Percentiles rank a stretch among this genome's conserved stretches.
Conservation (phyloP, 495 filamentous ascomycete species). For the Rostrohypoxylon terebratum region DNA sequence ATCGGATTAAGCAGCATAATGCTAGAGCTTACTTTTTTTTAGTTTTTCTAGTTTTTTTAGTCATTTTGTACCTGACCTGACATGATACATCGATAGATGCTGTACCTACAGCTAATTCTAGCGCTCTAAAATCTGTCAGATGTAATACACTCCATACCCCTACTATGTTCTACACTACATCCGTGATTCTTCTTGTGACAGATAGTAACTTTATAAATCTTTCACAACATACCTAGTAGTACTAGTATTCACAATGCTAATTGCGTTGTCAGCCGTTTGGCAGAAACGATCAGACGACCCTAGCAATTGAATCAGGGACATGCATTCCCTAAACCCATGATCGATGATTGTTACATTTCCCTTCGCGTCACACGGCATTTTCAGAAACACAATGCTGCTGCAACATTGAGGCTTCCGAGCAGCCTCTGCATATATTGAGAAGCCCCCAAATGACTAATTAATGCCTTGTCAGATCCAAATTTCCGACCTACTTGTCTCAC, state of each 20-base stretch:
- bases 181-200: too few species aligned
- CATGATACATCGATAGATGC: background rate
- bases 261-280: background rate
- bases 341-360: background rate
- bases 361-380: conserved; percentile 7
- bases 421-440: background rate
- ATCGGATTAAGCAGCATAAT: background rate
- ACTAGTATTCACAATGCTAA: background rate
- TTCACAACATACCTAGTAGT: background rate
- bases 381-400: conserved; percentile 1
- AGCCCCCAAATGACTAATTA: background rate
- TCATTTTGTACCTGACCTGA: background rate
- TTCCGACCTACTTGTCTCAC: background rate
- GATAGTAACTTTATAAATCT: background rate
- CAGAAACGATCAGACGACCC: background rate
- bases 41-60: conserved; percentile 18
- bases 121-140: too few species aligned
- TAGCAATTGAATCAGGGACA: background rate
- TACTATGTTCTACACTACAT: too few species aligned
- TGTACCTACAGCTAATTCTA: too few species aligned
- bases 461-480: background rate
- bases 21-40: conserved; percentile 5
- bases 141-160: too few species aligned
- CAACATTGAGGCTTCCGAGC: conserved; percentile 1
- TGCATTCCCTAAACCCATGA: background rate